Evolutionary conservation across 116 monocot species (phyloP).

Genomic region (Iris pallida): DNA sequence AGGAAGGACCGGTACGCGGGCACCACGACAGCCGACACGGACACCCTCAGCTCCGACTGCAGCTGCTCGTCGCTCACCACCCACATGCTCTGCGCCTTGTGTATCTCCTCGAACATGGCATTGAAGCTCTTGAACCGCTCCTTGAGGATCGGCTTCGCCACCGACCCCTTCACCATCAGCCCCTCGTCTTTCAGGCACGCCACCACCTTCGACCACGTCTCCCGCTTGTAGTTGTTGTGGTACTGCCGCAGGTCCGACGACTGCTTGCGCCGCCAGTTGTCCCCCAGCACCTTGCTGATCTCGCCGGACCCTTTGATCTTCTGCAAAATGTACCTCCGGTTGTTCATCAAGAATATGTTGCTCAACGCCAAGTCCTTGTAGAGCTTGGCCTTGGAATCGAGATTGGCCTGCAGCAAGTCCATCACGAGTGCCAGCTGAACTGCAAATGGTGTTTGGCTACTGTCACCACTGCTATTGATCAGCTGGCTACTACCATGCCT

Average conservation of each 20-base stretch:
- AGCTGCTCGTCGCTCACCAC: constrained; percentile 56
- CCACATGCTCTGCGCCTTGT: constrained; percentile 47
- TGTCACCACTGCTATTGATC: background rate
- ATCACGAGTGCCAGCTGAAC: constrained; percentile 16
- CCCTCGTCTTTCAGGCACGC: constrained; percentile 44
- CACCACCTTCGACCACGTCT: constrained; percentile 48
- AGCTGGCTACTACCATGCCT: background rate
- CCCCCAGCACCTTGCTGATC: constrained; percentile 18
- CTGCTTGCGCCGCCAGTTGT: constrained; percentile 36
- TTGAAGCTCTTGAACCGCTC: constrained; percentile 55
- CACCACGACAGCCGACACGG: constrained; percentile 17
- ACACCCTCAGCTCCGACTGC: constrained; percentile 52
- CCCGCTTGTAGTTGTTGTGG: constrained; percentile 54
- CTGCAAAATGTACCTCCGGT: constrained; percentile 28
- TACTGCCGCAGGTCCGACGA: constrained; percentile 50
- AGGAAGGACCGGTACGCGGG: constrained; percentile 29
- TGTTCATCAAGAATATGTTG: constrained; percentile 29
- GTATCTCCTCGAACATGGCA: constrained; percentile 46
- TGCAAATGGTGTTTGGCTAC: constrained; percentile 4
- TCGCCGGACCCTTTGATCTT: constrained; percentile 26
- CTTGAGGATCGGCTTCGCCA: constrained; percentile 45
- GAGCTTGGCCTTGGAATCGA: constrained; percentile 20
- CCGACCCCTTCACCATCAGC: constrained; percentile 19
- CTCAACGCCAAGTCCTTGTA: constrained; percentile 24
- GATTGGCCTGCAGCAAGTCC: constrained; percentile 23